Conservation (phyloP, 768 basidiomycete genomes). For the Suillus lakei region DNA sequence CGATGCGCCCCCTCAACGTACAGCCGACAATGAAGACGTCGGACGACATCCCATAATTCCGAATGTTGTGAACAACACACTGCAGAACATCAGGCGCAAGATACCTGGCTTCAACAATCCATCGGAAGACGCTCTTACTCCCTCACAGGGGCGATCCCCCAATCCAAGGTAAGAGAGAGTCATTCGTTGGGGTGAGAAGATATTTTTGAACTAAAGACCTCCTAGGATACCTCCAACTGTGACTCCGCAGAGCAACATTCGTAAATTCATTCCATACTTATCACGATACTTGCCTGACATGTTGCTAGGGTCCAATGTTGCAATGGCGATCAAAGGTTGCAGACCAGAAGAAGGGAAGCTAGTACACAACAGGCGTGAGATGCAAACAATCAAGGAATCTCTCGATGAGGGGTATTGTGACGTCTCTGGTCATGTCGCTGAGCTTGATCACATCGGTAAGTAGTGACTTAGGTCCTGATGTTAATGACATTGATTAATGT, state of each 20-base stretch:
- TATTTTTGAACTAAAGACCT: background rate
- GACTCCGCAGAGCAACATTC: constrained; percentile 49
- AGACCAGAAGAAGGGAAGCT: constrained; percentile 66
- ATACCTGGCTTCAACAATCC: constrained; percentile 16
- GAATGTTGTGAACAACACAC: constrained; percentile 16
- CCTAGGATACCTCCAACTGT: constrained; percentile 30
- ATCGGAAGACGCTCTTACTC: constrained; percentile 13
- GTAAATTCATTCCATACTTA: constrained; percentile 27
- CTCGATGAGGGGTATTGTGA: constrained; percentile 87
- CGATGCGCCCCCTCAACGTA: constrained; percentile 2
- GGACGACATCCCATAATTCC: constrained; percentile 6
- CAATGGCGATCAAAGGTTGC: constrained; percentile 75
- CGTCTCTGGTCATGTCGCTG: constrained; percentile 63
- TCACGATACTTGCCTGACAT: constrained; percentile 12
- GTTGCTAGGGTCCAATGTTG: constrained; percentile 58
- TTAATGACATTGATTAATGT: constrained; percentile 12
- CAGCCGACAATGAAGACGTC: constrained; percentile 8
- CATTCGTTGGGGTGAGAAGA: background rate
- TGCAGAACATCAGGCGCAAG: constrained; percentile 36
- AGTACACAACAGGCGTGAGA: constrained; percentile 65
- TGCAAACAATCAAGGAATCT: constrained; percentile 75
- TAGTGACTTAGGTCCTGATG: background rate
- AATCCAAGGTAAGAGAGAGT: constrained; percentile 3
- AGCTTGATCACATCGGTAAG: constrained; percentile 67
- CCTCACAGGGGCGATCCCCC: background rate